phyloP scores from a whole-genome alignment of 176 grass and related monocot genomes.

The Lolium rigidum region DNA sequence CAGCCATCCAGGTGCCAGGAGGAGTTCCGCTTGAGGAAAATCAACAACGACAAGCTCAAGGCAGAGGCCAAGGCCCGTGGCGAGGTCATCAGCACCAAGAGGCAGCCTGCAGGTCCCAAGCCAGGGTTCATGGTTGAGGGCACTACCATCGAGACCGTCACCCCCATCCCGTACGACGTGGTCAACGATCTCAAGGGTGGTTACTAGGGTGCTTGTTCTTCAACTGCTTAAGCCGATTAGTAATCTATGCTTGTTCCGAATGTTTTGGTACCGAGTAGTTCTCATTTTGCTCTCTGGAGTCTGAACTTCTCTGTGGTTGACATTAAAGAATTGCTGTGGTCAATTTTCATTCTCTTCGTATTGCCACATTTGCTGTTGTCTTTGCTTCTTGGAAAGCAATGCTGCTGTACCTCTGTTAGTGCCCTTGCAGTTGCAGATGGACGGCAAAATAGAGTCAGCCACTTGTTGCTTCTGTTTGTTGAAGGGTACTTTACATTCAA shows the following conservation, averaged over 20 bases:
- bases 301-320: constrained; percentile 48
- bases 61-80: constrained; percentile 74
- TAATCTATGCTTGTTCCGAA: constrained; percentile 42
- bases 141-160: constrained; percentile 74
- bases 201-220: constrained; percentile 55
- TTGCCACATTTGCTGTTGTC: neutral
- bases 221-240: neutral
- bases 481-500: no score
- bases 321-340: constrained; percentile 48
- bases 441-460: no score
- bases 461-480: no score
- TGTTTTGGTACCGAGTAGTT: constrained; percentile 45
- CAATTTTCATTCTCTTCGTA: neutral
- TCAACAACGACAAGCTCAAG: constrained; percentile 91
- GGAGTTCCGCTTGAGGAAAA: constrained; percentile 74
- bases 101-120: constrained; percentile 74
- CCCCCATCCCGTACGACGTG: constrained; percentile 94
- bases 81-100: constrained; percentile 94
- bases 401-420: no score
- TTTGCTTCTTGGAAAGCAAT: no score
- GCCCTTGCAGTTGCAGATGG: no score
- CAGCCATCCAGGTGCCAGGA: constrained; percentile 79
- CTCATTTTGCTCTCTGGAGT: constrained; percentile 36
- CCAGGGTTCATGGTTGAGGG: constrained; percentile 94
- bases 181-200: constrained; percentile 99